Evolutionary conservation across 2,329 filamentous ascomycete genomes (phyloP), one percentile per base, ranked within the genome.

Genomic region (Apiospora phragmitis): DNA sequence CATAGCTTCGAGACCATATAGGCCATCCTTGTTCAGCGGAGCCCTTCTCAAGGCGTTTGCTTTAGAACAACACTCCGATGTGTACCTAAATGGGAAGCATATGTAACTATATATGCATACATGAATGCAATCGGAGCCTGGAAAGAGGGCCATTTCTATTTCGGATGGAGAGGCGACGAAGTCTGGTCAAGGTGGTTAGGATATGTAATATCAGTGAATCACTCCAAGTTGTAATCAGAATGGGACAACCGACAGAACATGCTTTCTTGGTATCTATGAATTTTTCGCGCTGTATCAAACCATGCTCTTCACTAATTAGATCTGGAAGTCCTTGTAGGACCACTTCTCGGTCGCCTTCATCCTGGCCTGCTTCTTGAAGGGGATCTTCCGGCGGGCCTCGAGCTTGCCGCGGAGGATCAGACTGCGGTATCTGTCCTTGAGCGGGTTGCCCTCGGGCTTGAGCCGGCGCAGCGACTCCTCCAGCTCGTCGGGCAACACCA

Each of bases 371-470:
- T 93, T 97, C 77, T 88, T 88, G 83, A 96, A 95, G 8, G 91
- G 89, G 71, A 95, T 89, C 68, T 91, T 91, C 79, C 92, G 92
- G 76, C 96, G 88, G 67, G 89, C 89, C 85, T 99, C 96, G 72
- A 99, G 83, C 83, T 96, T 97, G 71, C 96, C 96, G 73, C 94
- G 90, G 43, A 98, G 88, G 73, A 98, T 85, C 83, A 98, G 86
- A 80, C 90, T 98, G 73, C 96, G 88, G 85, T 97, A 98, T 68
- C 96, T 89, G 78, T 99, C 96, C 75, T 94, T 94, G 75, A 99
- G 86, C 49, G 98, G 84, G 79, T 98, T 98, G n/a, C 96, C 96
- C 81, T 99, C 96, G 0, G 96, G 96, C 82, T 95, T 97, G 74
- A 97, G 83, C 78, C 94, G 82, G 78, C 96, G 83, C 77, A 98